These are phyloP conservation scores for Wallacemonas sp. DNA, from an alignment of 208 protist species.

Conservation along the genomic window DNA sequence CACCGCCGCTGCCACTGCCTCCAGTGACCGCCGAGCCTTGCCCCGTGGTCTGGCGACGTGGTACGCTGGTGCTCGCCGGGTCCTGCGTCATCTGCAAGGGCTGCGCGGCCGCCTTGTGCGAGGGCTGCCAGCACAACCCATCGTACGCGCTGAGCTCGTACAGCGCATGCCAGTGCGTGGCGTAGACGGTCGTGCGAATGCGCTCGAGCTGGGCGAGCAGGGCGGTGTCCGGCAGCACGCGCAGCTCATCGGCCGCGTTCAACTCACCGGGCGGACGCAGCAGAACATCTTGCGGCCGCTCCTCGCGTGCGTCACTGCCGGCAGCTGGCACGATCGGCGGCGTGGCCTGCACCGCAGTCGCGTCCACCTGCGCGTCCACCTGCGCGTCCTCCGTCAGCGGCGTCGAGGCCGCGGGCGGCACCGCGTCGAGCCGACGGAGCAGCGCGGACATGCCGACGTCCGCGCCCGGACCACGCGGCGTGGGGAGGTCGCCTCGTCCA, in stretches of 20 bases:
- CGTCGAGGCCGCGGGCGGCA: not conserved
- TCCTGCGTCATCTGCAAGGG: conserved; percentile 3
- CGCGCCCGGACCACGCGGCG: not conserved
- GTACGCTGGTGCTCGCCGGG: not conserved
- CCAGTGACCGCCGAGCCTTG: not conserved
- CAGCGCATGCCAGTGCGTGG: conserved; percentile 35
- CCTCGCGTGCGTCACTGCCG: not conserved
- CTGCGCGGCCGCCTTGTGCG: not conserved
- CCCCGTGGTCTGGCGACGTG: not conserved
- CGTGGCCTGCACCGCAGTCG: too few relatives aligned
- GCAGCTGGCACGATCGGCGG: not conserved
- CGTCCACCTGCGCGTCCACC: too few relatives aligned
- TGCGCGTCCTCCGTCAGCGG: too few relatives aligned
- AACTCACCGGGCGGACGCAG: conserved; percentile 2
- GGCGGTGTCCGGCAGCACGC: conserved; percentile 17
- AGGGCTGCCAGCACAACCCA: conserved; percentile 17
- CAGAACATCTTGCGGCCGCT: conserved; percentile 6
- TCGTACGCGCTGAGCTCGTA: conserved; percentile 35
- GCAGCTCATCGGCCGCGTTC: conserved; percentile 15
- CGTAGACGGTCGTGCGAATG: conserved; percentile 30
- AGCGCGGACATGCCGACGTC: conserved; percentile 14
- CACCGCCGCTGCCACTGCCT: not conserved
- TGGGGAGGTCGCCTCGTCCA: not conserved
- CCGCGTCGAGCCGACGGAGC: conserved; percentile 1
- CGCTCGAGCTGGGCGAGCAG: conserved; percentile 26